Base-by-base conservation (phyloP, 805 yeast genomes). In the Wickerhamiella slavikovae region DNA sequence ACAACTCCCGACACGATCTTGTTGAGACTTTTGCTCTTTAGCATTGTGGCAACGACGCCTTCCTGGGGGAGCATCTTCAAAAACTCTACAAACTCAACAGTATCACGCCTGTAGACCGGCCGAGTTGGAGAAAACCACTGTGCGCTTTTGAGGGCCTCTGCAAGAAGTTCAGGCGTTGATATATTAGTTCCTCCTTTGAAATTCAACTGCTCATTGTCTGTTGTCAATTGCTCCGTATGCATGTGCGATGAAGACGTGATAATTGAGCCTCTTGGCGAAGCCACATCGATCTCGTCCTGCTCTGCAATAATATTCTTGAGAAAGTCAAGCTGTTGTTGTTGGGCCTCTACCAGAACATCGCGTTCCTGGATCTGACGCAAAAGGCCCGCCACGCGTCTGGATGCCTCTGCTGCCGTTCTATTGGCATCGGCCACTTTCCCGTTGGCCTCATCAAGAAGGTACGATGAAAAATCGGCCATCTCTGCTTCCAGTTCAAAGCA, bases 351-450 rank as follows among this genome's bases (percentile, higher is more conserved):
- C 10, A 79, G 62, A 11, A 55, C 48, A 42, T 79, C 80, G 44
- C 71, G 71, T 47, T 80, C 93, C 22, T 58, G 80, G 41, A 33
- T 35, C 12, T 68, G 48, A 24, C 60, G 59, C 27, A 63, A 63
- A 17, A 79, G 55, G 30, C 68, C 73, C 17, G 51, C 57, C 35
- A 79, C 52, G 52, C 82, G 92, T 22, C 62, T 62, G 38, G 67
- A 70, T 32, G 77, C 51, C 28, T 68, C 62, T 10, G 64, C 74
- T 22, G 79, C 61, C 11, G 76, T 60, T n/a, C 58, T 47, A 42
- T 80, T 78, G 42, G 72, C 73, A 43, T 80, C 93, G 21, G 60
- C 82, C 38, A 77, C 59, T 47, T 76, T 85, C 53, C 64, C 74
- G 55, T 77, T 73, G n/a, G 70, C 67, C 29, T 65, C 50, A 22